Evolutionary conservation across 2,329 filamentous ascomycete species (phyloP).

Genomic region (Ophiostoma triangulosporum): DNA sequence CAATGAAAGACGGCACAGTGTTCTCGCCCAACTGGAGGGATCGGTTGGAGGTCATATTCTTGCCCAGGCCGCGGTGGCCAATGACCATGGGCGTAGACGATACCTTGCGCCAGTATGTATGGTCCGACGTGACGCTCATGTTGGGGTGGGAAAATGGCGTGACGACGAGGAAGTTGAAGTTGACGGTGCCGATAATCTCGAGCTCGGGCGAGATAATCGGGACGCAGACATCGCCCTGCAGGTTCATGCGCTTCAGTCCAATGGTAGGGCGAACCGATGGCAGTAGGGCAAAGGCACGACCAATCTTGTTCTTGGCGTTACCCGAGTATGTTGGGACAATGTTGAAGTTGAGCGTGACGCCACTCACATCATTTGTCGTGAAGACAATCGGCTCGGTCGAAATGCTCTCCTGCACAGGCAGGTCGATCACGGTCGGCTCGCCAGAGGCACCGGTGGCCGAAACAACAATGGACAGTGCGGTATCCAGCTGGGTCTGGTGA

Average conservation of each 20-base stretch:
- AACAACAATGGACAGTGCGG: conserved; percentile 80
- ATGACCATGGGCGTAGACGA: conserved; percentile 67
- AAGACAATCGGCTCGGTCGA: conserved; percentile 90
- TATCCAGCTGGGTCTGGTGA: conserved; percentile 86
- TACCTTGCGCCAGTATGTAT: conserved; percentile 94
- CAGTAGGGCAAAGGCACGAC: conserved; percentile 75
- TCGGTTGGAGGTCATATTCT: conserved; percentile 71
- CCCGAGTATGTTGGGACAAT: conserved; percentile 93
- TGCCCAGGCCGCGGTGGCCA: conserved; percentile 64
- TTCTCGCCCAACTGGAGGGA: conserved; percentile 94
- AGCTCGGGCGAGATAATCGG: conserved; percentile 76
- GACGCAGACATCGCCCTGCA: conserved; percentile 85
- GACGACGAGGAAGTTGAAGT: conserved; percentile 93
- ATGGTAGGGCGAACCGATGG: conserved; percentile 74
- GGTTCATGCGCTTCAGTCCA: conserved; percentile 73
- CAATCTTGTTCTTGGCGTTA: conserved; percentile 75
- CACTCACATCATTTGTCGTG: conserved; percentile 59
- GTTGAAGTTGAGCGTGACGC: conserved; percentile 86
- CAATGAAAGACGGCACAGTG: conserved; percentile 89
- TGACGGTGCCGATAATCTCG: conserved; percentile 86
- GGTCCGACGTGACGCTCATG: conserved; percentile 78
- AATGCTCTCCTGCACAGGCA: conserved; percentile 88
- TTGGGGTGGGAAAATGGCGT: conserved; percentile 90
- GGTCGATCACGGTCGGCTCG: conserved; percentile 77
- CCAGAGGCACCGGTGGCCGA: conserved; percentile 75